Percentiles rank a stretch among this genome's conserved stretches.
Evolutionary conservation across 2,329 filamentous ascomycete species (phyloP).

Genomic region (Septoria petroselini): DNA sequence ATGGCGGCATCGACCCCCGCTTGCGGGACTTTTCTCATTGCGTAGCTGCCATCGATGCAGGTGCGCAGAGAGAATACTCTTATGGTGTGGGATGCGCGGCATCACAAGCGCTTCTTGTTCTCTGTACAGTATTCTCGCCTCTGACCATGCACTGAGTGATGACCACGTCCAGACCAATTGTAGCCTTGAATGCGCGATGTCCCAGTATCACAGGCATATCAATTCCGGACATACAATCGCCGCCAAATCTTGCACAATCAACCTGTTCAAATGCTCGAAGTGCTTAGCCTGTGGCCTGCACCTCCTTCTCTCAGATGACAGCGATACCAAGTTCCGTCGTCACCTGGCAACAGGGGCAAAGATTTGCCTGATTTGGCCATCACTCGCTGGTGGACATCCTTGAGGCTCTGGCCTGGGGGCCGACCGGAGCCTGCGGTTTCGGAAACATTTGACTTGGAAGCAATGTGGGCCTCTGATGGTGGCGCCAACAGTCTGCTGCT

Average conservation of each 20-base stretch:
- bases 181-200: too few species aligned
- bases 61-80: not conserved
- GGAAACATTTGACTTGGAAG: too few species aligned
- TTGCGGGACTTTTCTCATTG: conserved; percentile 5
- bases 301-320: not conserved
- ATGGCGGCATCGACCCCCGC: not conserved
- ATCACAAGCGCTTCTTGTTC: too few species aligned
- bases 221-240: too few species aligned
- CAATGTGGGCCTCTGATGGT: too few species aligned
- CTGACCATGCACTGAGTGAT: too few species aligned
- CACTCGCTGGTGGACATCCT: not conserved
- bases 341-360: not conserved
- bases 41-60: not conserved
- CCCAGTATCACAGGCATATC: too few species aligned
- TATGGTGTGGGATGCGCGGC: too few species aligned
- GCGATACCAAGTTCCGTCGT: not conserved
- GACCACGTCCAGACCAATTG: too few species aligned
- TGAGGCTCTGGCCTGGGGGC: not conserved
- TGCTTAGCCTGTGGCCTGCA: not conserved
- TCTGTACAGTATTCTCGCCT: too few species aligned
- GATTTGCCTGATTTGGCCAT: not conserved
- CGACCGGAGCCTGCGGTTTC: not conserved
- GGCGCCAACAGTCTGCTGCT: too few species aligned
- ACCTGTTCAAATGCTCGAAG: not conserved
- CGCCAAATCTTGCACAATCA: too few species aligned